These are phyloP conservation scores for Claviceps cyperi DNA, from an alignment of 2,329 filamentous ascomycete genomes.

Conservation along the genomic window DNA sequence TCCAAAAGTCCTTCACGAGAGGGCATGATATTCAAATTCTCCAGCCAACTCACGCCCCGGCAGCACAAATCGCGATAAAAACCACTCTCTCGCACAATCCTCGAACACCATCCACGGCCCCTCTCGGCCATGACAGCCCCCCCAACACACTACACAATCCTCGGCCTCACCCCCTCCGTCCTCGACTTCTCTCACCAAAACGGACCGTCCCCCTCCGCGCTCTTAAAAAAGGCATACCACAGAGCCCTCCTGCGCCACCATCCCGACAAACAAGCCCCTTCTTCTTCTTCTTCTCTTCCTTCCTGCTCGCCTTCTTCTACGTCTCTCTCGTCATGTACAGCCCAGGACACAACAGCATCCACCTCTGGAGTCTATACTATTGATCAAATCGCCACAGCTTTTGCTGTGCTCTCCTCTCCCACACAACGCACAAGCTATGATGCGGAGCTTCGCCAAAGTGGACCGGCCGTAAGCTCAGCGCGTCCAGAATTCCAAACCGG, in stretches of 20 bases:
- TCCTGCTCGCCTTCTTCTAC: conserved; percentile 3
- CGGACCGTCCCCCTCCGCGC: conserved; percentile 23
- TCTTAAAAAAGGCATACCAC: conserved; percentile 49
- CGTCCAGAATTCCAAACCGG: conserved; percentile 35
- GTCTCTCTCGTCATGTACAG: not conserved
- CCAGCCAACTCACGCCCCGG: not conserved
- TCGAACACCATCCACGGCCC: not conserved
- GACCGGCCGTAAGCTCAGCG: conserved; percentile 5
- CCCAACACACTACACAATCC: conserved; percentile 45
- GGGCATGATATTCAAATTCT: not conserved
- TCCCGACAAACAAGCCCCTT: conserved; percentile 38
- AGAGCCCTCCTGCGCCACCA: conserved; percentile 51
- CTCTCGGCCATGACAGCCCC: not conserved
- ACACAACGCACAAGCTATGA: conserved; percentile 39
- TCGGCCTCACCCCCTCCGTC: conserved; percentile 36
- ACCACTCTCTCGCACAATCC: not conserved
- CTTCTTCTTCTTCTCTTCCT: not conserved
- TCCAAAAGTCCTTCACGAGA: not conserved
- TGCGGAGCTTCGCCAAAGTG: conserved; percentile 26
- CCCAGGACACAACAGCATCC: not conserved
- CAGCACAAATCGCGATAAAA: too few species aligned
- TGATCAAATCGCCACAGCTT: conserved; percentile 50
- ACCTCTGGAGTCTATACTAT: conserved; percentile 29
- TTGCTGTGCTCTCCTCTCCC: conserved; percentile 38
- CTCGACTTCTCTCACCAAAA: conserved; percentile 21